Conservation (phyloP, 2,329 filamentous ascomycete species). For the Botrytis squamosa region DNA sequence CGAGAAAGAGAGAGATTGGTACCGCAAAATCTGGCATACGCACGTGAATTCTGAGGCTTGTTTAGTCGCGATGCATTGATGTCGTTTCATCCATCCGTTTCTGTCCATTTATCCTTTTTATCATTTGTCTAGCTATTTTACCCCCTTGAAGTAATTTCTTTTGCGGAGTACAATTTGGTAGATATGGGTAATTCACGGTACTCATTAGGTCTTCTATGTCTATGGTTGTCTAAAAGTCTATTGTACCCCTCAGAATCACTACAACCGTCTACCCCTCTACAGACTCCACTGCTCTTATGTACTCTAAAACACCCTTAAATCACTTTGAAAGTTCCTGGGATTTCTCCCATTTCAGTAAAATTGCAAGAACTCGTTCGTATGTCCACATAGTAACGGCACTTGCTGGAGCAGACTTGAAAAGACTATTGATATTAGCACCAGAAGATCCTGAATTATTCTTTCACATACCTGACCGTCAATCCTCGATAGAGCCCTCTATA, state of each 20-base stretch:
- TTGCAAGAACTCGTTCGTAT: slow-evolving; percentile 60
- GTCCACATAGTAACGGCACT: slow-evolving; percentile 78
- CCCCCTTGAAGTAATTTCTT: background rate
- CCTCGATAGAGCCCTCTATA: slow-evolving; percentile 81
- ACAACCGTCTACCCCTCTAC: background rate
- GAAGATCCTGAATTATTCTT: background rate
- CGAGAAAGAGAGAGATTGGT: background rate
- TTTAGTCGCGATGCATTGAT: background rate
- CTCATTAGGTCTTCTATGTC: background rate
- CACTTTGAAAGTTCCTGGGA: background rate
- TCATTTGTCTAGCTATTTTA: background rate
- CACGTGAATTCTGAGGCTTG: background rate
- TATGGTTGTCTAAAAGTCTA: background rate
- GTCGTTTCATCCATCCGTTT: slow-evolving; percentile 4
- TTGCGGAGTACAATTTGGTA: background rate
- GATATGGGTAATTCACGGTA: background rate
- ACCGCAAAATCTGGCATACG: background rate
- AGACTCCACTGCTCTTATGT: background rate
- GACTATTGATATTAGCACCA: slow-evolving; percentile 41
- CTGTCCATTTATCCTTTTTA: background rate
- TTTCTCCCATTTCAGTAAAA: slow-evolving; percentile 33
- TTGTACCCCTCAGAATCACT: too few relatives aligned
- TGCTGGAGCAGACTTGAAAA: slow-evolving; percentile 87
- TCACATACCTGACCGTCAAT: slow-evolving; percentile 63
- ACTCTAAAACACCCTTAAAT: background rate